phyloP scores from a whole-genome alignment of 352 stramenopile species.

The Phytophthora pisi region DNA sequence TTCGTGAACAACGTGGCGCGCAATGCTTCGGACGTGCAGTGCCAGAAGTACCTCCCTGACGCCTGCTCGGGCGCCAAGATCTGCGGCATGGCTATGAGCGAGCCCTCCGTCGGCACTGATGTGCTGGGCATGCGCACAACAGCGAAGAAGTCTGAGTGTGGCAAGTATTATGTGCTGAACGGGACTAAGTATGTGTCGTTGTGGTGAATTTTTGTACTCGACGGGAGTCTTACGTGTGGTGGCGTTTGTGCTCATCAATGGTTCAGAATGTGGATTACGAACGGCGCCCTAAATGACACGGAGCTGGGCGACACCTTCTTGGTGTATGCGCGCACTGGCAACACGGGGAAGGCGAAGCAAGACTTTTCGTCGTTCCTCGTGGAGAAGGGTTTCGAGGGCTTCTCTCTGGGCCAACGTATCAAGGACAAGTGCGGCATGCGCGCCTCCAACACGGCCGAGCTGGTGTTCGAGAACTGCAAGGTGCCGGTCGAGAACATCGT shows the following conservation, averaged over 20 bases:
- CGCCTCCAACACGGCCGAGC: slow-evolving; percentile 96
- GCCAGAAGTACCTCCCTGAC: slow-evolving; percentile 87
- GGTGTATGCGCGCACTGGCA: slow-evolving; percentile 97
- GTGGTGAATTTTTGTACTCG: not conserved
- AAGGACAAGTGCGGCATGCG: slow-evolving; percentile 99
- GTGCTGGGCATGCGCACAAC: slow-evolving; percentile 96
- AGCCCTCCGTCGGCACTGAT: slow-evolving; percentile 96
- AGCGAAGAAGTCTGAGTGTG: slow-evolving; percentile 84
- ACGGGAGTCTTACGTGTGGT: slow-evolving; percentile 3
- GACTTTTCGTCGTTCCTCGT: slow-evolving; percentile 98
- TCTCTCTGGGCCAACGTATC: slow-evolving; percentile 97
- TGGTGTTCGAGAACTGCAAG: slow-evolving; percentile 98
- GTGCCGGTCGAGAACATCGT: slow-evolving; percentile 95
- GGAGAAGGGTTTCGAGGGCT: slow-evolving; percentile 96
- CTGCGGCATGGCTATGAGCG: slow-evolving; percentile 99
- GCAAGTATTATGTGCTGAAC: slow-evolving; percentile 92
- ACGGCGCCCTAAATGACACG: slow-evolving; percentile 95
- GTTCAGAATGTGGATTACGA: slow-evolving; percentile 99
- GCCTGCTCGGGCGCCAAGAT: slow-evolving; percentile 95
- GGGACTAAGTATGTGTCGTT: slow-evolving; percentile 72
- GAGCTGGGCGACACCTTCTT: slow-evolving; percentile 97
- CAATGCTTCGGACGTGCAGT: slow-evolving; percentile 91
- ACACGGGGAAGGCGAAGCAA: slow-evolving; percentile 76
- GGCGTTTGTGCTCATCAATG: slow-evolving; percentile 1
- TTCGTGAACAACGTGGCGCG: slow-evolving; percentile 94